Conservation (phyloP, 2,329 filamentous ascomycete genomes). For the Ceratocystis papillata region DNA sequence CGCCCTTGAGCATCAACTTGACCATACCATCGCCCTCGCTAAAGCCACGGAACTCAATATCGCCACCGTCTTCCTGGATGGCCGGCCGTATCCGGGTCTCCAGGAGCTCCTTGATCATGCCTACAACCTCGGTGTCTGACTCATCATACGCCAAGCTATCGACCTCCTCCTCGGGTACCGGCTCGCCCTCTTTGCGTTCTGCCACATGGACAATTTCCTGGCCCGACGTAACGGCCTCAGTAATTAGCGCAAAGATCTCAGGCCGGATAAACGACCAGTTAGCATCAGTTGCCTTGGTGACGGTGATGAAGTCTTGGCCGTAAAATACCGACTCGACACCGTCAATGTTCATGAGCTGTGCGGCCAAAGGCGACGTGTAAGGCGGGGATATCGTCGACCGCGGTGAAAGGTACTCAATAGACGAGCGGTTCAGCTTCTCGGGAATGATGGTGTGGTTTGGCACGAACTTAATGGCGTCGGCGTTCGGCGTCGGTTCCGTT, state of each 20-base stretch:
- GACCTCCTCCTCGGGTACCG: slow-evolving; percentile 37
- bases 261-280: slow-evolving; percentile 94
- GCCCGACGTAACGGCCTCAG: slow-evolving; percentile 76
- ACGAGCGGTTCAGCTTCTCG: slow-evolving; percentile 57
- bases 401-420: slow-evolving; percentile 84
- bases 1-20: slow-evolving; percentile 76
- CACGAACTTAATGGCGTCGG: slow-evolving; percentile 92
- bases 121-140: slow-evolving; percentile 84
- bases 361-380: slow-evolving; percentile 80
- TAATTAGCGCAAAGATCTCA: slow-evolving; percentile 90
- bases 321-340: slow-evolving; percentile 94
- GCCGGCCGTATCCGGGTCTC: slow-evolving; percentile 90
- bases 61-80: slow-evolving; percentile 94
- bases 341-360: slow-evolving; percentile 83
- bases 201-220: slow-evolving; percentile 66
- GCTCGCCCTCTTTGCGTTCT: slow-evolving; percentile 48
- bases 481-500: slow-evolving; percentile 86
- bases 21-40: slow-evolving; percentile 61
- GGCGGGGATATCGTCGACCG: slow-evolving; percentile 80
- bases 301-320: slow-evolving; percentile 89
- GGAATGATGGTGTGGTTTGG: slow-evolving; percentile 83
- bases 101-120: slow-evolving; percentile 96
- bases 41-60: slow-evolving; percentile 92
- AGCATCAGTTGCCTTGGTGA: slow-evolving; percentile 77
- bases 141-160: slow-evolving; percentile 77